phyloP scores from a whole-genome alignment of 2,329 filamentous ascomycete genomes.

The Sporothrix phasma region DNA sequence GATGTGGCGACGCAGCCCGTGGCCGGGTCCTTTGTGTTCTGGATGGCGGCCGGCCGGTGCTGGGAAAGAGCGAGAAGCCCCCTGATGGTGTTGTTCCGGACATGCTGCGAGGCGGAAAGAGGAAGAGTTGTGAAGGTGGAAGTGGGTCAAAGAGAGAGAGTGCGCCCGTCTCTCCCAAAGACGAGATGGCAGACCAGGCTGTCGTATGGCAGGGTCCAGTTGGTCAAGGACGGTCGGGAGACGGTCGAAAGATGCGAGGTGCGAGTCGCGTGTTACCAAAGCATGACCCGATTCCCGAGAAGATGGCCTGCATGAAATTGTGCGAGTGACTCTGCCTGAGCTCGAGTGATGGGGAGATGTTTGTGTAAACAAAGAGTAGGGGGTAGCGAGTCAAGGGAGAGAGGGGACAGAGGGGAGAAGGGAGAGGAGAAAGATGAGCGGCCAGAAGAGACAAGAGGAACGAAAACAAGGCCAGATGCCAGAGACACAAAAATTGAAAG shows the following conservation, averaged over 20 bases:
- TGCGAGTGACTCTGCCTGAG: not conserved
- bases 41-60: slow-evolving; percentile 36
- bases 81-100: slow-evolving; percentile 32
- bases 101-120: slow-evolving; percentile 24
- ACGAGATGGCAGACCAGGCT: not conserved
- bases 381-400: not conserved
- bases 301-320: not conserved
- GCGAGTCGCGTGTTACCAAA: slow-evolving; percentile 3
- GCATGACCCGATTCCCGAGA: not conserved
- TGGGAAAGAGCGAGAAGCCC: slow-evolving; percentile 50
- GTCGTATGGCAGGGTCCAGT: not conserved
- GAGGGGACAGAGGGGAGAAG: not conserved
- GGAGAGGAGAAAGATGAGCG: not conserved
- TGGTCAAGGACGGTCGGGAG: too few relatives aligned
- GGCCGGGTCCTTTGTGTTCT: slow-evolving; percentile 34
- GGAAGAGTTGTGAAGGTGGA: too few relatives aligned
- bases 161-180: not conserved
- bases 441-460: not conserved
- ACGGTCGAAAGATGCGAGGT: not conserved
- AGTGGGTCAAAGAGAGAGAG: not conserved
- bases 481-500: not conserved
- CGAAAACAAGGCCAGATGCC: not conserved
- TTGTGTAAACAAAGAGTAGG: not conserved
- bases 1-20: slow-evolving; percentile 29
- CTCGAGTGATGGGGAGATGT: not conserved